Base-by-base conservation (phyloP, 2,329 filamentous ascomycete species). In the Leptographium procerum region DNA sequence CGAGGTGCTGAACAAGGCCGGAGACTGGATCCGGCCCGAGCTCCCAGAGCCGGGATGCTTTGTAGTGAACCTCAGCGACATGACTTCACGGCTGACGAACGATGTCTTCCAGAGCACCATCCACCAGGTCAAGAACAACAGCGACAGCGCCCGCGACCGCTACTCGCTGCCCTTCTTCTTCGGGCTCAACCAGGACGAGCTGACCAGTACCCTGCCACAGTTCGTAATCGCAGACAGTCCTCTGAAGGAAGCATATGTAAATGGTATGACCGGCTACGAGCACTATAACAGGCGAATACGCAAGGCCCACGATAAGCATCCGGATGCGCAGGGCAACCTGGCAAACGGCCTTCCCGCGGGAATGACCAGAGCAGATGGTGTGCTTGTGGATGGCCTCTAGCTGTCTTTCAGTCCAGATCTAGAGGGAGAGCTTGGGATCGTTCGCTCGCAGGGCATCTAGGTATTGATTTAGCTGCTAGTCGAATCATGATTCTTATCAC, bases 161-260 rank as follows among this genome's bases (percentile, higher is more conserved):
- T 63, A 63, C 43, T 63, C 61, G 36, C 56, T 57, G 33, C 61
- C 61, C 2, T 63, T 61, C 22, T 63, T 63, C 58, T 63, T 59
- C 16, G 60, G 58, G 47, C 58, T 57, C 55, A 59, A 61, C 48
- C 53, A 52, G 6, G 43, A 36, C 22, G 67, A 66, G 50, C 54
- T 64, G 6, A 56, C 71, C 26, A 26, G 50, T 19, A 36, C 56
- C 4, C 36, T 58, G 22, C 51, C 56, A 8, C 22, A 54, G n/a
- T 58, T 53, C 26, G 28, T 58, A 28, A 48, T 51, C 16, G 22
- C 22, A 16, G 22, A 54, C 11, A 54, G 36, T 7, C 56, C 56
- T 5, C 34, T 48, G 10, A 36, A 31, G 4, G 4, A 26, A 4
- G 22, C 19, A 19, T 58, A 58, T 34, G 36, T 26, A 1, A 33